Evolutionary conservation across 2,329 filamentous ascomycete genomes (phyloP).

Genomic region (Fusarium tjaetaba): DNA sequence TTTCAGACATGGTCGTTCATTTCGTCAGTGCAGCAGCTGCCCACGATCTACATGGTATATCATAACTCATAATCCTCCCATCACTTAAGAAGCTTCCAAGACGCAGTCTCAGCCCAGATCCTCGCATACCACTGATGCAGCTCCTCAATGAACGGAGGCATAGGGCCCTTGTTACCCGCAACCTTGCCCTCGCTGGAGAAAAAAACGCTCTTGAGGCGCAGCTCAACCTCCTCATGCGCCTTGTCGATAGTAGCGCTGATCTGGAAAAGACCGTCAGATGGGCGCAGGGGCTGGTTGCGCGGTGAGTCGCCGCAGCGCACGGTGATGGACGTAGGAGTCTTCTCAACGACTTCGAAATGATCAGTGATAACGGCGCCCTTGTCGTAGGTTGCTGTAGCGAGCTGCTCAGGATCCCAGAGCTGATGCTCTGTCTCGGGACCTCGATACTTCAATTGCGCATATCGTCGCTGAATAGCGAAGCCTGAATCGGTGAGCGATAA

Average conservation of each 20-base stretch:
- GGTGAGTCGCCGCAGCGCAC: constrained; percentile 75
- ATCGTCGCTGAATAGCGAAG: constrained; percentile 67
- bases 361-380: constrained; percentile 73
- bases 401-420: constrained; percentile 68
- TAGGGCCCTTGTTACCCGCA: constrained; percentile 47
- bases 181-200: constrained; percentile 56
- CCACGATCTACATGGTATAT: constrained; percentile 9
- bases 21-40: neutral
- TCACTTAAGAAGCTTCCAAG: constrained; percentile 51
- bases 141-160: neutral
- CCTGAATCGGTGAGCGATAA: constrained; percentile 49
- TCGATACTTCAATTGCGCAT: constrained; percentile 68
- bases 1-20: neutral
- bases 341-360: constrained; percentile 77
- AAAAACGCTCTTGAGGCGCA: constrained; percentile 72
- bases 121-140: constrained; percentile 55
- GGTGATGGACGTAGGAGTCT: constrained; percentile 67
- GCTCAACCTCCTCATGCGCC: constrained; percentile 67
- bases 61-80: neutral
- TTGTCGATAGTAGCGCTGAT: constrained; percentile 70
- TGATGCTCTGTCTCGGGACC: constrained; percentile 68
- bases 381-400: constrained; percentile 67
- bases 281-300: constrained; percentile 62
- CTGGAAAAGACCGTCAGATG: constrained; percentile 73
- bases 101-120: constrained; percentile 52